These are phyloP conservation scores for Cylindrotheca closterium DNA, from an alignment of 108 stramenopile species.

Conservation along the genomic window DNA sequence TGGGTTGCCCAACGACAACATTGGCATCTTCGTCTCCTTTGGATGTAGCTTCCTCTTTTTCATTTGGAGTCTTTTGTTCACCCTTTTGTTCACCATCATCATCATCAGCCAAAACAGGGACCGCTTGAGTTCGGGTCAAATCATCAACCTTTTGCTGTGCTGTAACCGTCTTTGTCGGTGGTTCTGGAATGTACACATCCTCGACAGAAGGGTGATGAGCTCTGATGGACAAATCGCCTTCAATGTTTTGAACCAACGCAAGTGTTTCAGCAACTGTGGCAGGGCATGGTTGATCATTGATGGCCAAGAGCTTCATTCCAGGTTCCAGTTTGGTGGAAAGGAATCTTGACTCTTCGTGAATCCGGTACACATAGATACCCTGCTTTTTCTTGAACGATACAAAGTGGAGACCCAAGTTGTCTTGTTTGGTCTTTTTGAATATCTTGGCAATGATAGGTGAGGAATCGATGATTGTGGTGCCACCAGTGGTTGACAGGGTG, in stretches of 20 bases:
- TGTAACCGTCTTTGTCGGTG: not conserved
- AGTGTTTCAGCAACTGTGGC: constrained; percentile 19
- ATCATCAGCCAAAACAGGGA: too few relatives aligned
- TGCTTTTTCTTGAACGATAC: constrained; percentile 5
- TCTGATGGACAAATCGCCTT: constrained; percentile 7
- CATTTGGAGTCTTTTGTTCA: too few relatives aligned
- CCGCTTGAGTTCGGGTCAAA: too few relatives aligned
- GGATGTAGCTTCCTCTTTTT: not conserved
- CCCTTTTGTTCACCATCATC: too few relatives aligned
- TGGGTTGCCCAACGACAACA: too few relatives aligned
- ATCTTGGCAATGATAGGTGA: not conserved
- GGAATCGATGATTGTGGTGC: not conserved
- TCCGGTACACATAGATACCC: constrained; percentile 27
- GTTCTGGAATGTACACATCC: not conserved
- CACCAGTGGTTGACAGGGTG: not conserved
- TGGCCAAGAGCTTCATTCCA: constrained; percentile 17
- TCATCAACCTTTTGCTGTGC: too few relatives aligned
- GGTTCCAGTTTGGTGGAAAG: constrained; percentile 18
- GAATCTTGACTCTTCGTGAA: constrained; percentile 22
- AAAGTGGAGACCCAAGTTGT: not conserved
- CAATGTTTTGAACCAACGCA: constrained; percentile 27
- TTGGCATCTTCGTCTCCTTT: not conserved
- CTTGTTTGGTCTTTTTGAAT: not conserved
- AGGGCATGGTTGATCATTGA: constrained; percentile 31
- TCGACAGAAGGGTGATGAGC: not conserved